A percentile compares a stretch with the other conserved stretches of the same genome.
Conservation (phyloP, 2,329 filamentous ascomycete genomes). For the Onygena corvina region DNA sequence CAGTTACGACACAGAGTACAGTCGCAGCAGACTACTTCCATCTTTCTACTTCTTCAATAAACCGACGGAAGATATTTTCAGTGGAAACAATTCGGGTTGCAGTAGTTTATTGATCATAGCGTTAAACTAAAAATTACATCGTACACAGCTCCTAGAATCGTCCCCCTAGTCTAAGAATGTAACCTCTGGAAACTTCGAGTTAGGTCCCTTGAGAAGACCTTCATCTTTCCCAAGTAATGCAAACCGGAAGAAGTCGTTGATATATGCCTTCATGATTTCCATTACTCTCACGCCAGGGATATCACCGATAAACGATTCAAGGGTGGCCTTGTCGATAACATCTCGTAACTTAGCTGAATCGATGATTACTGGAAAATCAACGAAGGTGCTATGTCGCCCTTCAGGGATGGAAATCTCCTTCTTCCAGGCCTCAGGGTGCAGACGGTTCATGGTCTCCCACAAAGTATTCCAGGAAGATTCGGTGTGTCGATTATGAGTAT, state of each 20-base stretch:
- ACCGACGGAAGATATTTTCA: no score
- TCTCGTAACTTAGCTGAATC: conserved; percentile 7
- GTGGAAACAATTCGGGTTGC: no score
- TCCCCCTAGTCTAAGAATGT: not conserved
- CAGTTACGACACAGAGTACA: not conserved
- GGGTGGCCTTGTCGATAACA: not conserved
- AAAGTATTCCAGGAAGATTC: conserved; percentile 15
- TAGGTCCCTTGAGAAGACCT: conserved; percentile 1
- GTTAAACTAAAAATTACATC: no score
- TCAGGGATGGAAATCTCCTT: conserved; percentile 14
- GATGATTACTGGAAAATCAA: conserved; percentile 16
- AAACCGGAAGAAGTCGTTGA: conserved; percentile 6
- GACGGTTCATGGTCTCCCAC: conserved; percentile 12
- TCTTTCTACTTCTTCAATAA: not conserved
- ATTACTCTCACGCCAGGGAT: not conserved
- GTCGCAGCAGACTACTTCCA: not conserved
- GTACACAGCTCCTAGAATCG: not conserved
- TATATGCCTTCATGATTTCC: not conserved
- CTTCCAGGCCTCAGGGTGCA: conserved; percentile 13
- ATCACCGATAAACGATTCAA: not conserved
- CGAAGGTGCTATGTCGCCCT: conserved; percentile 15
- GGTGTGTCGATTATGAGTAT: conserved; percentile 12
- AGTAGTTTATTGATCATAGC: no score
- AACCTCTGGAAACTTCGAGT: not conserved
- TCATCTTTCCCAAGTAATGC: conserved; percentile 3